Evolutionary conservation across 2,329 filamentous ascomycete genomes (phyloP).

Genomic region (Stagonosporopsis tanaceti): DNA sequence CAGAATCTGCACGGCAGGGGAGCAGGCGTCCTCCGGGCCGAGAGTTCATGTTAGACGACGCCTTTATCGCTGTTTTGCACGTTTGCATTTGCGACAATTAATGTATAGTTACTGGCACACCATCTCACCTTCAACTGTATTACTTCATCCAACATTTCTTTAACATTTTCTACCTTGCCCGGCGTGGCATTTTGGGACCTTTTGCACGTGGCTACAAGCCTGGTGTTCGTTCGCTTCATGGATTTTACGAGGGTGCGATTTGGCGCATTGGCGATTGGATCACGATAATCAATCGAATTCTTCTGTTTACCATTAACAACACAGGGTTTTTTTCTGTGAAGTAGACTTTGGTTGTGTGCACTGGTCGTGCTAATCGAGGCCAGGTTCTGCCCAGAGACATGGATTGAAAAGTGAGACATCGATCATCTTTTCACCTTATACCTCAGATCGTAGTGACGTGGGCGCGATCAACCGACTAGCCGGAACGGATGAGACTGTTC

Average conservation of each 20-base stretch:
- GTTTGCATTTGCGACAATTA: constrained; percentile 35
- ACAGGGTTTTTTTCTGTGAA: background rate
- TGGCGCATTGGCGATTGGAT: constrained; percentile 35
- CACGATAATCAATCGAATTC: constrained; percentile 33
- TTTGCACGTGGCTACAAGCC: constrained; percentile 11
- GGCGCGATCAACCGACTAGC: background rate
- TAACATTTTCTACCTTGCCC: constrained; percentile 10
- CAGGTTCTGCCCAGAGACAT: background rate
- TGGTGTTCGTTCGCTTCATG: constrained; percentile 35
- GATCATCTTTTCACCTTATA: too few species aligned
- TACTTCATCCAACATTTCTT: constrained; percentile 23
- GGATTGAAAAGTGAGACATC: background rate
- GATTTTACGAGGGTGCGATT: constrained; percentile 30
- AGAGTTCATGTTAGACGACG: constrained; percentile 49
- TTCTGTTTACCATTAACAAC: background rate
- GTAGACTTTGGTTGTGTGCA: too few species aligned
- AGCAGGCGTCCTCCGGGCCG: constrained; percentile 56
- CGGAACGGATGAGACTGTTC: background rate
- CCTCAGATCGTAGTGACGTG: background rate
- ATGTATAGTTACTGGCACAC: constrained; percentile 44
- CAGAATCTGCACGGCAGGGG: constrained; percentile 56
- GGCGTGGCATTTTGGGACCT: constrained; percentile 16
- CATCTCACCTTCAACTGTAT: constrained; percentile 37
- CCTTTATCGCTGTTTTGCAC: constrained; percentile 20
- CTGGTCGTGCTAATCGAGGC: too few species aligned